phyloP scores from a whole-genome alignment of 441 rosid species.

The Hura crepitans region DNA sequence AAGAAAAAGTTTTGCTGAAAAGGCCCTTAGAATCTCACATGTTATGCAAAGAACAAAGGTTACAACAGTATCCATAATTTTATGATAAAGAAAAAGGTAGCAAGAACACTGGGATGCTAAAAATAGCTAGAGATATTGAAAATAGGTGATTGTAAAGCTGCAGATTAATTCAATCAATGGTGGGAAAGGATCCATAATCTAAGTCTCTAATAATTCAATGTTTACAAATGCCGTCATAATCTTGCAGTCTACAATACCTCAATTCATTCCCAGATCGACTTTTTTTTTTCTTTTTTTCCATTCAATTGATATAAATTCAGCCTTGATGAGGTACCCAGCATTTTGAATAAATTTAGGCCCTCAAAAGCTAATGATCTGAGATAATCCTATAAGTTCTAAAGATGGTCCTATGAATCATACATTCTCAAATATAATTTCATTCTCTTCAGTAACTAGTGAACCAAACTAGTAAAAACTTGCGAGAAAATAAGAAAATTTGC shows the following conservation, averaged over 20 bases:
- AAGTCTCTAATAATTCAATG: too few species aligned
- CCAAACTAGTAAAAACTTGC: not conserved
- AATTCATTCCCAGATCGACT: too few species aligned
- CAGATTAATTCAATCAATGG: not conserved
- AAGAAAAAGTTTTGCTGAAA: not conserved
- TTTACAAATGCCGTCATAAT: not conserved
- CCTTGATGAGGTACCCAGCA: not conserved
- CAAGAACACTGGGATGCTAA: not conserved
- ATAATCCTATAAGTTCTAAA: too few species aligned
- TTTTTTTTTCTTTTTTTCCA: too few species aligned
- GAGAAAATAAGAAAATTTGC: not conserved
- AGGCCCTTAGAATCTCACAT: not conserved
- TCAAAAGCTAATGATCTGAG: too few species aligned
- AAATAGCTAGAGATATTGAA: not conserved
- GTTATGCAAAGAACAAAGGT: not conserved
- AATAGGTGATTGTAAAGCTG: not conserved
- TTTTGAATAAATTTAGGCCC: not conserved
- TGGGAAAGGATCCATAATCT: not conserved
- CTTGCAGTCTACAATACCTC: not conserved
- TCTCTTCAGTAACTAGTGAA: not conserved
- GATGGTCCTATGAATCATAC: not conserved
- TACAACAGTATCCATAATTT: not conserved
- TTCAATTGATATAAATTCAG: not conserved
- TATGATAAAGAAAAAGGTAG: not conserved
- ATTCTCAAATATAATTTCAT: not conserved